Base-by-base conservation (phyloP, 148 eudicot species). In the Fagopyrum tataricum region DNA sequence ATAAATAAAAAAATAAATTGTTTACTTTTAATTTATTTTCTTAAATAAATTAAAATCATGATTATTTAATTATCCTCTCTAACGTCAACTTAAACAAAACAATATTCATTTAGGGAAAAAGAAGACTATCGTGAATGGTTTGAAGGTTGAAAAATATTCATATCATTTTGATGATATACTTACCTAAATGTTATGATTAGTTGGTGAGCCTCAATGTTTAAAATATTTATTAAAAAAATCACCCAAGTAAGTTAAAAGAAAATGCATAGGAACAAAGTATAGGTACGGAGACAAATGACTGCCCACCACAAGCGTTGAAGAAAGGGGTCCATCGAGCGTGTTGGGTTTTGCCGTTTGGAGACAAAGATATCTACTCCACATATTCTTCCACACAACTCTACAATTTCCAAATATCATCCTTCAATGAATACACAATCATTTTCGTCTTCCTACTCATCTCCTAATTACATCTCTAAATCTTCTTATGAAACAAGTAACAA, bases 261-360 rank as follows among this genome's bases (percentile, higher is more conserved):
- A 23, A 31, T 31, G 37, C 37, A 31, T 31, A 31, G 37, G 37
- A 31, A 12, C 12, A 55, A 5, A 4, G 44, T 37, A 39, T 14
- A 15, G 0, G 26, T 64, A 17, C 2, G 0, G 9, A 39, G 69
- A 64, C 69, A 64, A 64, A 64, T 37, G 69, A 64, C 69, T 64
- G 69, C 69, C 69, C 69, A 64, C 69, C 69, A 64, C 69, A 64
- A 64, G 44, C 31, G 2, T 64, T 3, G 0, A n/a, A 39, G 17
- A 13, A 64, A 10, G 44, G 61, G 69, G 69, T 64, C 69, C 69
- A 37, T 59, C 39, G 69, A 64, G 44, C 69, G 69, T 64, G 69
- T 64, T 64, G 15, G 69, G 18, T 31, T 64, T 15, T 15, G 69
- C 69, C 69, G 69, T 1, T 64, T 37, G 43, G 3, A 39, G 69